A percentile compares a stretch with the other conserved stretches of the same genome.
phyloP scores from a whole-genome alignment of 176 grass and related monocot genomes.

The Rhynchospora pubera region DNA sequence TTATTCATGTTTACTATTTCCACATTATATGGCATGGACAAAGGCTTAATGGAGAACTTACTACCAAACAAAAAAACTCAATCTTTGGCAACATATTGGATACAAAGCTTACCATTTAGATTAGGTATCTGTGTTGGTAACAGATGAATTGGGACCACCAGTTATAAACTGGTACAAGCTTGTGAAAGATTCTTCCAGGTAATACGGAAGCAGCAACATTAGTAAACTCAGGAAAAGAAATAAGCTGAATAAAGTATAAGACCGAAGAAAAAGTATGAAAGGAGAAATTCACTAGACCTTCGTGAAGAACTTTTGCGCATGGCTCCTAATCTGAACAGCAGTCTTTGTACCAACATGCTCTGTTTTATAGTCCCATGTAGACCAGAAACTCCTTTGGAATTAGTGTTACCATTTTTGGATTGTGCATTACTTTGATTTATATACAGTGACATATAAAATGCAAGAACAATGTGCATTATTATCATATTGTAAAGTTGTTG shows the following conservation, averaged over 20 bases:
- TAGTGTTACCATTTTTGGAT: conserved; percentile 11
- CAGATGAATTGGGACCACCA: not conserved
- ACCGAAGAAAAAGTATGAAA: conserved; percentile 23
- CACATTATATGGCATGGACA: not conserved
- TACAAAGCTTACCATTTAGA: conserved; percentile 1
- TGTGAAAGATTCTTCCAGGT: not conserved
- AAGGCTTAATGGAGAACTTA: not conserved
- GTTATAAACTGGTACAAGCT: not conserved
- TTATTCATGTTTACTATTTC: not conserved
- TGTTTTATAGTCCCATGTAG: conserved; percentile 25
- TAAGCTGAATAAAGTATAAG: not conserved
- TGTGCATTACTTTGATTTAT: conserved; percentile 12
- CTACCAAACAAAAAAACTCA: not conserved
- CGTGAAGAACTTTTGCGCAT: conserved; percentile 98
- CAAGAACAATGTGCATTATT: not conserved
- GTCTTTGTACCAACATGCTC: conserved; percentile 99
- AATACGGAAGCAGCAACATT: not conserved
- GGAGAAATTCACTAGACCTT: conserved; percentile 62
- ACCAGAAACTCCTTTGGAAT: conserved; percentile 4
- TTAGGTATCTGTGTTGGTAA: not conserved
- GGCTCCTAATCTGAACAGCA: conserved; percentile 95
- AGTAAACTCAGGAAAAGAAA: not conserved
- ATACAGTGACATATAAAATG: conserved; percentile 11
- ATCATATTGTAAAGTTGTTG: not conserved
- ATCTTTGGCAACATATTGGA: not conserved